Conservation (phyloP, 2,329 filamentous ascomycete species). For the Ceratocystis huliohia region DNA sequence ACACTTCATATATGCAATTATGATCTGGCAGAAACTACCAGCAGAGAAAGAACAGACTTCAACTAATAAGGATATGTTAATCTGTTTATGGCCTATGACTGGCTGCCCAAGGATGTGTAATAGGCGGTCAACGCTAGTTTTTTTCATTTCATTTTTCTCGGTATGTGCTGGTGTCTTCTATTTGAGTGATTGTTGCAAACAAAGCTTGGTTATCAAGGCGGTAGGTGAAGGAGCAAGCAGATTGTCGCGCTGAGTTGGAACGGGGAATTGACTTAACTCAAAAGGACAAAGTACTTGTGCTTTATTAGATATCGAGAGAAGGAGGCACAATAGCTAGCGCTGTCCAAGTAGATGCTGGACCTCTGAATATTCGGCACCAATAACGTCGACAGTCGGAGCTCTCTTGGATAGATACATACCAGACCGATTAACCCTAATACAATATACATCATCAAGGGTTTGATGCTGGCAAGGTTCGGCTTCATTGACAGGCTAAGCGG, state of each 20-base stretch:
- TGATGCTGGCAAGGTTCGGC: not conserved
- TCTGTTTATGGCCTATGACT: too few relatives aligned
- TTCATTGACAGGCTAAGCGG: not conserved
- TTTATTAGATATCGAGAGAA: not conserved
- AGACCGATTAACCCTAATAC: not conserved
- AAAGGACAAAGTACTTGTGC: not conserved
- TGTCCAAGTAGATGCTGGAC: too few relatives aligned
- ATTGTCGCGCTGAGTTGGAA: not conserved
- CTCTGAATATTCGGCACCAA: not conserved
- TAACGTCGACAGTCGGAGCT: not conserved
- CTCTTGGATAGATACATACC: too few relatives aligned
- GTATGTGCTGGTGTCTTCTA: not conserved
- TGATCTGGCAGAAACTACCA: too few relatives aligned
- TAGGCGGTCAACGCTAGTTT: not conserved
- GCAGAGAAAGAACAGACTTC: too few relatives aligned
- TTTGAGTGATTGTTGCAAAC: not conserved
- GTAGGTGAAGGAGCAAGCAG: not conserved
- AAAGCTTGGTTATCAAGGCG: not conserved
- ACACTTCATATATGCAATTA: too few relatives aligned
- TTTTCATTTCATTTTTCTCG: not conserved
- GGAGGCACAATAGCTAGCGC: not conserved
- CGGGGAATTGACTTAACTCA: not conserved
- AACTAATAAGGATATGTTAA: too few relatives aligned
- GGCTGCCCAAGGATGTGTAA: not conserved
- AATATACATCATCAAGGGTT: not conserved